Conservation (phyloP, 139 green algal species). For the Closterium sp. region DNA sequence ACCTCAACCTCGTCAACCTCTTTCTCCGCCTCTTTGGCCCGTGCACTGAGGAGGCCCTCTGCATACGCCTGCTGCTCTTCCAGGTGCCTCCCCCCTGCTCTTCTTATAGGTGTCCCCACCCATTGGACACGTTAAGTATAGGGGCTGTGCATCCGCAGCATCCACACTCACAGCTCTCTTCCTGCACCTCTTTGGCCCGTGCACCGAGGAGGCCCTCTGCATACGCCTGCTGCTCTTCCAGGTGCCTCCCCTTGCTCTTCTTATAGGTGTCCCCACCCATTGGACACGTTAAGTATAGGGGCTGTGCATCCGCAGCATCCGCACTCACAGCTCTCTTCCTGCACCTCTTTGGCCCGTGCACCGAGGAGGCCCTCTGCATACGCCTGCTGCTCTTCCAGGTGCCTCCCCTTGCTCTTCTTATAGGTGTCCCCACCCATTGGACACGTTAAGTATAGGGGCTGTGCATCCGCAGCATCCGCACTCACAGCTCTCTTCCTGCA, state of each 20-base stretch:
- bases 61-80: conserved; percentile 77
- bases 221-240: conserved; percentile 83
- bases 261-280: no score
- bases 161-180: no score
- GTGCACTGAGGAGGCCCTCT: conserved; percentile 79
- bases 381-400: conserved; percentile 82
- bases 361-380: conserved; percentile 78
- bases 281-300: no score
- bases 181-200: conserved; percentile 78
- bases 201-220: conserved; percentile 78
- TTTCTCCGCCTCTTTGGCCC: conserved; percentile 78
- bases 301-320: no score
- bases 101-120: background rate
- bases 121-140: no score
- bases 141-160: no score
- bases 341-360: conserved; percentile 73
- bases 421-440: no score
- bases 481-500: conserved; percentile 81
- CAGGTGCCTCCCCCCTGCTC: conserved; percentile 56
- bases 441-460: no score
- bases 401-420: background rate
- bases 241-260: conserved; percentile 2
- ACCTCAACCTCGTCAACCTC: conserved; percentile 94
- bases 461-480: no score
- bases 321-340: no score